Base-by-base conservation (phyloP, 805 yeast species). In the Ascoidea tarda region DNA sequence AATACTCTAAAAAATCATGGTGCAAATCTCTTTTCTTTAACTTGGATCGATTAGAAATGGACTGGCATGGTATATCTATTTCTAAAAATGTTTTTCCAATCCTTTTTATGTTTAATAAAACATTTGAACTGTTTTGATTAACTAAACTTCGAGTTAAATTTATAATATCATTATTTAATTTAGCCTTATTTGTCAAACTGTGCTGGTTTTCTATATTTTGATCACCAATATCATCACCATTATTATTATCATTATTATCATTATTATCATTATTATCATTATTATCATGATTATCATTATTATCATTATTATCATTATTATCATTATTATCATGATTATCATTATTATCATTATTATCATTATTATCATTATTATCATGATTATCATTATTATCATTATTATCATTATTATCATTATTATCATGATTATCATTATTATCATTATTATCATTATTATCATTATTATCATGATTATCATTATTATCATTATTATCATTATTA, bases 71-170 rank as follows among this genome's bases (percentile, higher is more conserved):
- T 0, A 83, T 67, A 63, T 91, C 97, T 12, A 89, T 61, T 62
- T 91, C 98, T 5, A 88, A 62, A 6, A 81, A 66, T 5, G 83
- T 72, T 54, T 78, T 70, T 0, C 89, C 84, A 51, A 80, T 76
- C 54, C 95, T 67, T 1, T 76, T 74, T 53, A 68, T 32, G 6
- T 33, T 21, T 12, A 33, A 46, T 4, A 16, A 14, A 38, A 38
- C 14, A 38, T 8, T 10, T 10, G 14, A 73, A 4, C 49, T 54
- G 0, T 56, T 62, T 2, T 58, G 32, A n/a, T 50, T 44, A 4
- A 49, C 31, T 14, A 54, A 54, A n/a, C 47, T 51, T 16, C 47
- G 46, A 50, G 45, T 46, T 33, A 53, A 59, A 5, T 57, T 62
- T 14, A 51, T 48, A 6, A 57, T 53, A 31, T 50, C 51, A 4